phyloP scores from a whole-genome alignment of 2,329 filamentous ascomycete genomes.

The Botrytis hyacinthi region DNA sequence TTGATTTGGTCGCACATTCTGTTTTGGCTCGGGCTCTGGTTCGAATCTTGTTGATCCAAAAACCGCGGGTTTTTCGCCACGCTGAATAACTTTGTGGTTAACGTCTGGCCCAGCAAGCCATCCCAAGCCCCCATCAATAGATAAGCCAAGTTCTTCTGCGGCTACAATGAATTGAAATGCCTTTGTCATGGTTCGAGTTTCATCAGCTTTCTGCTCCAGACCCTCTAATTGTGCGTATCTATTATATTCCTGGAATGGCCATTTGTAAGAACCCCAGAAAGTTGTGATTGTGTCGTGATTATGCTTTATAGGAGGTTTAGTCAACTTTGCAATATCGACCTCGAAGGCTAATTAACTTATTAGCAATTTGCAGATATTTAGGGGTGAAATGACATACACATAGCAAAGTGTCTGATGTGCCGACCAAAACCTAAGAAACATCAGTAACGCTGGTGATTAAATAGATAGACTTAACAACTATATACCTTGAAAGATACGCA shows the following conservation, averaged over 20 bases:
- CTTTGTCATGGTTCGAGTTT: constrained; percentile 58
- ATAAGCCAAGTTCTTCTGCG: constrained; percentile 63
- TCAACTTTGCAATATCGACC: constrained; percentile 53
- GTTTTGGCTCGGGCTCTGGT: constrained; percentile 30
- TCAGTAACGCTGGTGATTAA: constrained; percentile 14
- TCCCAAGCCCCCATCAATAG: constrained; percentile 65
- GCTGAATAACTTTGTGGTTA: constrained; percentile 46
- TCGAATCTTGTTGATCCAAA: constrained; percentile 45
- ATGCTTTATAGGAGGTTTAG: constrained; percentile 54
- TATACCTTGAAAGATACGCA: constrained; percentile 56
- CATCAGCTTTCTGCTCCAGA: constrained; percentile 62
- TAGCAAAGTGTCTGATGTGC: constrained; percentile 61
- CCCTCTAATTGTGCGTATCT: constrained; percentile 58
- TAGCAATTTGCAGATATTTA: background rate
- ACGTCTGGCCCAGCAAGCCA: constrained; percentile 63
- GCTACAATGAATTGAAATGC: constrained; percentile 56
- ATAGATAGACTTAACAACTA: background rate
- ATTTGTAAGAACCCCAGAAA: constrained; percentile 65
- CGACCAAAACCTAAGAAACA: constrained; percentile 47
- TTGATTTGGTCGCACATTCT: background rate
- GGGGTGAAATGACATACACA: constrained; percentile 42
- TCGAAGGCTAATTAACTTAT: constrained; percentile 49
- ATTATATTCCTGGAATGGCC: constrained; percentile 59
- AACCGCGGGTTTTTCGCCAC: constrained; percentile 42
- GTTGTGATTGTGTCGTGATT: constrained; percentile 53